These are phyloP conservation scores for Tuber brumale DNA, from an alignment of 495 filamentous ascomycete genomes.

Conservation along the genomic window DNA sequence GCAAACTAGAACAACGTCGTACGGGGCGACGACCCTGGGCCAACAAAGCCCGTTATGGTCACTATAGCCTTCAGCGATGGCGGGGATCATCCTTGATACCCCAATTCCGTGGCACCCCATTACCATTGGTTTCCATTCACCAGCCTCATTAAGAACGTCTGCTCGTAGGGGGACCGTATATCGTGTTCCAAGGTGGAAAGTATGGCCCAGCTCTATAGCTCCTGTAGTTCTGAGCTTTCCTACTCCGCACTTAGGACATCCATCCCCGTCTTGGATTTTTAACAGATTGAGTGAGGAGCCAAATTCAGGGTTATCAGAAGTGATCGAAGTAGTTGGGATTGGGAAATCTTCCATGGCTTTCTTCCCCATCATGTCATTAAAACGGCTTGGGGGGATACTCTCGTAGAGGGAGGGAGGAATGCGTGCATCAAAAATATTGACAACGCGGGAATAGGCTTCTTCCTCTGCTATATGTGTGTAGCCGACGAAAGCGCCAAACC, in stretches of 20 bases:
- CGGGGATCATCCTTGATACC: conserved; percentile 81
- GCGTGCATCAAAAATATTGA: conserved; percentile 53
- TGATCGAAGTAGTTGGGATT: conserved; percentile 40
- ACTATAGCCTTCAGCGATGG: conserved; percentile 66
- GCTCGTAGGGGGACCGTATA: conserved; percentile 72
- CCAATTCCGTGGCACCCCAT: conserved; percentile 98
- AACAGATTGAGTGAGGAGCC: conserved; percentile 52
- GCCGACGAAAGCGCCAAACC: conserved; percentile 48
- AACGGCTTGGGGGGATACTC: conserved; percentile 25
- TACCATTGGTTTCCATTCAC: conserved; percentile 54
- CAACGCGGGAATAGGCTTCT: conserved; percentile 41
- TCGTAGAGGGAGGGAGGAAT: conserved; percentile 41
- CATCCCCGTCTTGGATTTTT: conserved; percentile 60
- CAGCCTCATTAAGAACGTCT: conserved; percentile 44
- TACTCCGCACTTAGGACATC: conserved; percentile 60
- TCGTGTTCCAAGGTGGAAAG: conserved; percentile 84
- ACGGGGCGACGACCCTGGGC: conserved; percentile 82
- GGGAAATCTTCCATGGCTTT: conserved; percentile 30
- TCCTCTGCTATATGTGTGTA: conserved; percentile 28
- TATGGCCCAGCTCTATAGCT: conserved; percentile 87
- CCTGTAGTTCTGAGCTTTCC: conserved; percentile 60
- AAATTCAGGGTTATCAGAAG: conserved; percentile 14
- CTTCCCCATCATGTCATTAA: background rate
- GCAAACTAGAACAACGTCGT: conserved; percentile 65
- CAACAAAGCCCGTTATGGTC: conserved; percentile 76